These are phyloP conservation scores for Hymenoscyphus fructigenus DNA, from an alignment of 2,329 filamentous ascomycete species.

Conservation along the genomic window DNA sequence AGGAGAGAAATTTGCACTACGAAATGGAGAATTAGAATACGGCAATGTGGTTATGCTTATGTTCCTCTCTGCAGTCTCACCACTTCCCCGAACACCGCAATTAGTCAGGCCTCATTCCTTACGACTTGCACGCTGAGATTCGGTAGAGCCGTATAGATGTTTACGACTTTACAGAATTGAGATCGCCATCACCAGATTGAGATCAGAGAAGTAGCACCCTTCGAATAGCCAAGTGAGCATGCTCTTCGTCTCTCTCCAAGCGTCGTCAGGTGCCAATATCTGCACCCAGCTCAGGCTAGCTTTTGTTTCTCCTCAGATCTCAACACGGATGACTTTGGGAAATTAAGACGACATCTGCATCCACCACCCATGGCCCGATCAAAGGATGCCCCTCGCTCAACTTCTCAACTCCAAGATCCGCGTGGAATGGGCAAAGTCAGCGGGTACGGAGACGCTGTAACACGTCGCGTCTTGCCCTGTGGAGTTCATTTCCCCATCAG, in stretches of 20 bases:
- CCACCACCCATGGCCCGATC: background rate
- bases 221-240: no score
- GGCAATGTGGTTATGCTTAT: background rate
- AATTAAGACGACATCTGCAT: no score
- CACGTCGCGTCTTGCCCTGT: conserved; percentile 16
- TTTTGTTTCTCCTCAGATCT: background rate
- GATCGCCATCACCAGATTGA: background rate
- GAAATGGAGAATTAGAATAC: background rate
- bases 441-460: conserved; percentile 15
- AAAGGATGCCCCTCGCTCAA: background rate
- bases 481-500: conserved; percentile 6
- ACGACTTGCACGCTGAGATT: background rate
- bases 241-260: background rate
- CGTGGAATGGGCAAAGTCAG: background rate
- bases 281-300: background rate
- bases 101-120: background rate
- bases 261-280: background rate
- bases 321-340: background rate
- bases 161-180: background rate
- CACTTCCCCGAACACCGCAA: background rate
- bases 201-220: no score
- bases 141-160: background rate
- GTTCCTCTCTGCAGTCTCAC: background rate
- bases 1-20: background rate
- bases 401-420: background rate